phyloP scores from a whole-genome alignment of 768 basidiomycete species.

The Amanita pallidorosea region DNA sequence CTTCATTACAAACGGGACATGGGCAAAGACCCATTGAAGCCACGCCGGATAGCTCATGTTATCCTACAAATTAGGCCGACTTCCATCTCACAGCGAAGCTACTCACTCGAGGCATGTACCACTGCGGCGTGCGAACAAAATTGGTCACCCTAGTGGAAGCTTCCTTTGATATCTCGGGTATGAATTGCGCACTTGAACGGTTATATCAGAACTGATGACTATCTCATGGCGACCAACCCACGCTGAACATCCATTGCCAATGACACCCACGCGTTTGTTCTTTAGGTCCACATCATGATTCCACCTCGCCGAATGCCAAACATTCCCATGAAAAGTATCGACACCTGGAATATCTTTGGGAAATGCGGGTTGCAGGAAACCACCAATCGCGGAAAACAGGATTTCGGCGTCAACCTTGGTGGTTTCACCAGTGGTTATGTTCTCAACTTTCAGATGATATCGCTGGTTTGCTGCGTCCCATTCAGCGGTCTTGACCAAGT shows the following conservation, averaged over 20 bases:
- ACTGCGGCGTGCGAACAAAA: conserved; percentile 50
- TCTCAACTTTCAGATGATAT: conserved; percentile 30
- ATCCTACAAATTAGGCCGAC: conserved; percentile 13
- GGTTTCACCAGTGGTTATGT: conserved; percentile 24
- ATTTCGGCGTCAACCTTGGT: conserved; percentile 28
- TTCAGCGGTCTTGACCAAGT: conserved; percentile 25
- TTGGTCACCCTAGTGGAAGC: conserved; percentile 40
- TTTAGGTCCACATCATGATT: conserved; percentile 38
- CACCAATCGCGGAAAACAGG: conserved; percentile 40
- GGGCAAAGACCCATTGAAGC: conserved; percentile 42
- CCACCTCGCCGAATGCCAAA: conserved; percentile 51
- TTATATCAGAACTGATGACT: not conserved
- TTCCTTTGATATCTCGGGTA: conserved; percentile 42
- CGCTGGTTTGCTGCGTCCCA: conserved; percentile 34
- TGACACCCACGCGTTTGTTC: conserved; percentile 46
- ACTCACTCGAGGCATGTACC: conserved; percentile 43
- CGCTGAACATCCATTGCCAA: conserved; percentile 57
- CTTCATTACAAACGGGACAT: conserved; percentile 39
- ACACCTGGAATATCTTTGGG: conserved; percentile 31
- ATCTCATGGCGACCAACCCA: conserved; percentile 15
- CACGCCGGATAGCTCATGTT: conserved; percentile 31
- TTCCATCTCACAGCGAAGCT: not conserved
- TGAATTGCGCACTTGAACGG: conserved; percentile 41
- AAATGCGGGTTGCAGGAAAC: conserved; percentile 34
- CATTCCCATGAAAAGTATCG: conserved; percentile 34